Evolutionary conservation across 345 rosid genomes (phyloP).

Genomic region (Hypericum perforatum): DNA sequence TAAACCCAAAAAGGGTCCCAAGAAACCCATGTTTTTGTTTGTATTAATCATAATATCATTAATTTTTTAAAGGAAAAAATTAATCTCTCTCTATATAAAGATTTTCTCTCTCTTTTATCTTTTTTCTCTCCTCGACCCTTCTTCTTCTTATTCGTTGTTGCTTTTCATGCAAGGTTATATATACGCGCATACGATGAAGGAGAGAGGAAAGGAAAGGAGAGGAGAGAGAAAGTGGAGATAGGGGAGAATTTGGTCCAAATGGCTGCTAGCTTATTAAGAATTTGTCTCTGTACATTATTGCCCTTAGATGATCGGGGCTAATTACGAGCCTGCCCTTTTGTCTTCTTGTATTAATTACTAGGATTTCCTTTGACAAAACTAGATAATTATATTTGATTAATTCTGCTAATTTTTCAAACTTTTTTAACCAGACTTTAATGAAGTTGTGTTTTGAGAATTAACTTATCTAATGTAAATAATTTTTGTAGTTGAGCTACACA

Average conservation of each 20-base stretch:
- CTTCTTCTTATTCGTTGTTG: neutral
- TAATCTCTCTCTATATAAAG: constrained; percentile 5
- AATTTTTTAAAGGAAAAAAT: neutral
- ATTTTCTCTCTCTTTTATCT: neutral
- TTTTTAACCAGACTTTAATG: no score
- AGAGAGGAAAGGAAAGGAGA: no score
- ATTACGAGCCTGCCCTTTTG: no score
- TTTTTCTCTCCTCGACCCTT: neutral
- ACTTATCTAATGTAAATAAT: no score
- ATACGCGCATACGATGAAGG: neutral
- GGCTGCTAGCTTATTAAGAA: neutral
- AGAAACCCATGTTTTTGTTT: neutral
- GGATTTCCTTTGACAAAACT: no score
- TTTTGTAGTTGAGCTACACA: no score
- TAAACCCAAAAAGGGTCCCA: neutral
- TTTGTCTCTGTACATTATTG: neutral
- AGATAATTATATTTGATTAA: no score
- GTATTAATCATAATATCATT: no score
- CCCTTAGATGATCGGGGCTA: neutral
- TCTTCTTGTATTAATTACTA: no score
- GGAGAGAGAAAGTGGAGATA: neutral
- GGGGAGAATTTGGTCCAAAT: neutral
- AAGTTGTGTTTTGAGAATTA: no score
- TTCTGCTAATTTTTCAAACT: no score
- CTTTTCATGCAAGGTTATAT: constrained; percentile 1